These are phyloP conservation scores for Scutellaria barbata DNA, from an alignment of 257 asterid genomes.

Conservation along the genomic window DNA sequence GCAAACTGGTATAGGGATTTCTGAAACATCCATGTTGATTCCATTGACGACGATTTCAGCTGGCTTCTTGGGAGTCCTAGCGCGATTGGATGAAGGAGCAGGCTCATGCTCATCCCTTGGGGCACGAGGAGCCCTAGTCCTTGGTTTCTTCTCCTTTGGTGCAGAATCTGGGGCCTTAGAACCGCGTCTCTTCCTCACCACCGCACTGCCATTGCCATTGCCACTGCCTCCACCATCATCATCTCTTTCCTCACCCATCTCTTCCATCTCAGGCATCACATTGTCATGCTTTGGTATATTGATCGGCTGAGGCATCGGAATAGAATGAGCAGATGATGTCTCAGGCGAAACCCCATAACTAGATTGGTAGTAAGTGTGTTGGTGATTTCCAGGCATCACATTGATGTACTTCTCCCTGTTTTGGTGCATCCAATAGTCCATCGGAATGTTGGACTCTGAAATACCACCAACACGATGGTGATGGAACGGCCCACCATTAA, in stretches of 20 bases:
- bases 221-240: conserved; percentile 28
- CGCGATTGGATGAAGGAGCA: conserved; percentile 46
- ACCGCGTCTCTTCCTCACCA: conserved; percentile 59
- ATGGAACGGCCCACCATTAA: conserved; percentile 62
- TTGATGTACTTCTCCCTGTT: conserved; percentile 57
- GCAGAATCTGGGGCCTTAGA: conserved; percentile 49
- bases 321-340: conserved; percentile 58
- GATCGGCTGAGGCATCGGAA: conserved; percentile 53
- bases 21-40: conserved; percentile 70
- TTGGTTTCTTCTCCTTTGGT: conserved; percentile 67
- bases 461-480: conserved; percentile 71
- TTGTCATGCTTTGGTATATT: conserved; percentile 44
- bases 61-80: conserved; percentile 75
- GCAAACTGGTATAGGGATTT: conserved; percentile 75
- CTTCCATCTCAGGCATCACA: conserved; percentile 44
- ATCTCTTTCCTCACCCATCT: conserved; percentile 53
- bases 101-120: conserved; percentile 45
- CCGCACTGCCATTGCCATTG: conserved; percentile 28
- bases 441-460: conserved; percentile 48
- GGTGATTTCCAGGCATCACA: conserved; percentile 47
- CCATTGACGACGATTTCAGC: conserved; percentile 81
- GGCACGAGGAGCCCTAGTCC: conserved; percentile 50
- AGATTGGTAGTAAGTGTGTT: conserved; percentile 45
- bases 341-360: conserved; percentile 60
- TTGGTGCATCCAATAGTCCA: conserved; percentile 60